phyloP scores from a whole-genome alignment of 257 asterid genomes.

The Voacanga thouarsii region DNA sequence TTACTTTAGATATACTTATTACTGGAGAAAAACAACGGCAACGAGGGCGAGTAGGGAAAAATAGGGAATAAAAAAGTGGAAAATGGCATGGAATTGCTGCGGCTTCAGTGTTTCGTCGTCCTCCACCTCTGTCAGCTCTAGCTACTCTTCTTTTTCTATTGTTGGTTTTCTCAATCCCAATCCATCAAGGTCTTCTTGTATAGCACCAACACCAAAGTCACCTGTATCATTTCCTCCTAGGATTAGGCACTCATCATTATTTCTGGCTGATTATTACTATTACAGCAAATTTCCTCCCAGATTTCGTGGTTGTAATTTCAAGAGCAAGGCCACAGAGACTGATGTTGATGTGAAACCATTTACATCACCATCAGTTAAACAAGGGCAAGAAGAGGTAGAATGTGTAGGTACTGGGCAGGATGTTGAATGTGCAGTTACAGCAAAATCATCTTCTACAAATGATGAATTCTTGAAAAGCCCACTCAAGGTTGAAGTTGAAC shows the following conservation, averaged over 20 bases:
- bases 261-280: neutral
- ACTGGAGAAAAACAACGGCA: neutral
- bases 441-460: constrained; percentile 12
- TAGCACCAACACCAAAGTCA: neutral
- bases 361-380: constrained; percentile 25
- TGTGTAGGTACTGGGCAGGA: constrained; percentile 64
- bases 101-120: constrained; percentile 13
- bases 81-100: constrained; percentile 44
- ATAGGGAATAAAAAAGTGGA: neutral
- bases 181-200: constrained; percentile 13
- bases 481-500: constrained; percentile 22
- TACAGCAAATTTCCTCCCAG: constrained; percentile 4
- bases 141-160: constrained; percentile 30
- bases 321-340: constrained; percentile 45
- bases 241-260: neutral
- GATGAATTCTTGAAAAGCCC: constrained; percentile 36
- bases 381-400: constrained; percentile 42
- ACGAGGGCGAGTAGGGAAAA: neutral
- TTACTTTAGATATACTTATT: too few relatives aligned
- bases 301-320: constrained; percentile 1
- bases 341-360: constrained; percentile 30
- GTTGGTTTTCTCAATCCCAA: constrained; percentile 19
- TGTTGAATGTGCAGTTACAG: constrained; percentile 49
- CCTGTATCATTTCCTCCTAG: neutral
- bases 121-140: constrained; percentile 5